Percentiles rank a stretch among this genome's conserved stretches.
These are phyloP conservation scores for Sordariomycetes sp. DNA, from an alignment of 2,329 filamentous ascomycete species.

Conservation along the genomic window DNA sequence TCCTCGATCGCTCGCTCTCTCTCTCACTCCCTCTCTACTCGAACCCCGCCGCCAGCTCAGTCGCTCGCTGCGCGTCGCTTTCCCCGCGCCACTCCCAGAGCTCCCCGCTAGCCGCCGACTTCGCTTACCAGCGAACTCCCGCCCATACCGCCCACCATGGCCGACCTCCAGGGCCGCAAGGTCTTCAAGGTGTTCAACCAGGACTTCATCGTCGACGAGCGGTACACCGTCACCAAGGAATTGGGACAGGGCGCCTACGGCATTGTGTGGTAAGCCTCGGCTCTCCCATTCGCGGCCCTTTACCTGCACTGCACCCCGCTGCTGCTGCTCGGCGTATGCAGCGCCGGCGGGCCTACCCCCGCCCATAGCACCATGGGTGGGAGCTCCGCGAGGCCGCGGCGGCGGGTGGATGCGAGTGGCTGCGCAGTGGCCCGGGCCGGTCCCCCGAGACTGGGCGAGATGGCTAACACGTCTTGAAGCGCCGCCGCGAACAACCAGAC, in stretches of 20 bases:
- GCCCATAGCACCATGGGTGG: neutral
- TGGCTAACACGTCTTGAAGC: conserved; percentile 32
- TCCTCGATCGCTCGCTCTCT: neutral
- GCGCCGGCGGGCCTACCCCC: neutral
- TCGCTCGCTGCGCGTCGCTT: neutral
- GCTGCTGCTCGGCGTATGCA: neutral
- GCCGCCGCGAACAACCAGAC: conserved; percentile 87
- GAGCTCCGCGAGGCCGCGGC: neutral
- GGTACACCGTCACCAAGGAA: conserved; percentile 98
- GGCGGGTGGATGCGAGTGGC: neutral
- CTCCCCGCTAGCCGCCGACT: neutral
- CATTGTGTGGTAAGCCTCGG: conserved; percentile 72
- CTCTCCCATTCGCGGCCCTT: neutral
- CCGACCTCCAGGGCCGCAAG: conserved; percentile 53
- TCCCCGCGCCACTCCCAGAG: neutral
- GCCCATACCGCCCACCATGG: conserved; percentile 17
- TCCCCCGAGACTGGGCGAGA: neutral
- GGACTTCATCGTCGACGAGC: conserved; percentile 96
- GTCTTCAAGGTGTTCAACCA: conserved; percentile 99
- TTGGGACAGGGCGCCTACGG: conserved; percentile 96
- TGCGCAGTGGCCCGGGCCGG: neutral
- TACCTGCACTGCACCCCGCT: neutral
- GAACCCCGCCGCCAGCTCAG: neutral
- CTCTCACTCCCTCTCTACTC: neutral
- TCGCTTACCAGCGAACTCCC: neutral